phyloP scores from a whole-genome alignment of 2,329 filamentous ascomycete genomes.

The Leptographium radiaticola region DNA sequence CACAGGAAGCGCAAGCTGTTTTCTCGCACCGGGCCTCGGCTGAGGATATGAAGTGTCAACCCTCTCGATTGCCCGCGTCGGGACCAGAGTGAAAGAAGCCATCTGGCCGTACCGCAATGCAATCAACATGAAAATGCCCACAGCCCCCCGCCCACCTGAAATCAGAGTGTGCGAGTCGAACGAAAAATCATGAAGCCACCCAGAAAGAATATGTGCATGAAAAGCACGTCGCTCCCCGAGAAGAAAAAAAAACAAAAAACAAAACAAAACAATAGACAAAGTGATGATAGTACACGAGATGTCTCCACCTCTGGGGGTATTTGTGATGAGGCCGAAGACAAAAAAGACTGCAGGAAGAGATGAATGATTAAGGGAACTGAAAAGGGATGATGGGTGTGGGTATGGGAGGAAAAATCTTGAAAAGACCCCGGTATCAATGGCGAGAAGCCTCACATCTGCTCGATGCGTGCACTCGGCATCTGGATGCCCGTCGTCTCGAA shows the following conservation, averaged over 20 bases:
- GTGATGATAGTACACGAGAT: slow-evolving; percentile 3
- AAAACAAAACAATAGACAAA: neutral
- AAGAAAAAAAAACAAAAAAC: neutral
- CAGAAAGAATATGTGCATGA: neutral
- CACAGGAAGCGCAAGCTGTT: neutral
- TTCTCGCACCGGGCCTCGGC: too few relatives aligned
- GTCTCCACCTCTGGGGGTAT: slow-evolving; percentile 3
- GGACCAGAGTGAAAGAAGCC: too few relatives aligned
- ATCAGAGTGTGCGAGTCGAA: too few relatives aligned
- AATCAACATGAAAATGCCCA: too few relatives aligned
- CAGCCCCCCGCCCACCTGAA: too few relatives aligned
- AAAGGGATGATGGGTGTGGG: neutral
- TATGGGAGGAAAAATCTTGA: too few relatives aligned
- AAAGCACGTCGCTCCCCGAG: neutral
- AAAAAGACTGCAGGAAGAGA: neutral
- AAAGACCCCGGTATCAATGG: neutral
- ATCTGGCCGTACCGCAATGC: too few relatives aligned
- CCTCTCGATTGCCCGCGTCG: too few relatives aligned
- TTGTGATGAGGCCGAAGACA: neutral
- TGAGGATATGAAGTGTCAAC: too few relatives aligned
- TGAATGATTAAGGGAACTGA: neutral
- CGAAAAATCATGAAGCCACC: neutral
- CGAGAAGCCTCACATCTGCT: slow-evolving; percentile 32
- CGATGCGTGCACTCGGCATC: slow-evolving; percentile 45
- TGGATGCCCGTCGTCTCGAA: slow-evolving; percentile 45